Percentiles rank a stretch among this genome's conserved stretches.
These are phyloP conservation scores for Trifolium subterraneum DNA, from an alignment of 306 rosid genomes.

Conservation along the genomic window DNA sequence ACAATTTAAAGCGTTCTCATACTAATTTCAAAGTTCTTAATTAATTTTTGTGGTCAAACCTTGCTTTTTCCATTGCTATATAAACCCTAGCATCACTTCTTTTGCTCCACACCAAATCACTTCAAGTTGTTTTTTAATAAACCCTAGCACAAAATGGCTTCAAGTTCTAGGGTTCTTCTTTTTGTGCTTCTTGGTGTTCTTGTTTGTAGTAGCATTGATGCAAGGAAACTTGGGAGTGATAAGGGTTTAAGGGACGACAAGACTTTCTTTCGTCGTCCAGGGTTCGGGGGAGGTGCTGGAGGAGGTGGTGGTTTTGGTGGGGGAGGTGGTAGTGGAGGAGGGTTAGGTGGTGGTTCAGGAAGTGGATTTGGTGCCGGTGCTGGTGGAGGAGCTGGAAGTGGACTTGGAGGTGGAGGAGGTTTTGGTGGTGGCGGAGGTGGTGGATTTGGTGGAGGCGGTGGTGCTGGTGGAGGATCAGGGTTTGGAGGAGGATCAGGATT, in stretches of 20 bases:
- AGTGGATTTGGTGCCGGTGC: conserved; percentile 54
- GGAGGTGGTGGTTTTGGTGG: conserved; percentile 70
- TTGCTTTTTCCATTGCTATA: conserved; percentile 41
- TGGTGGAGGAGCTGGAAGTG: conserved; percentile 36
- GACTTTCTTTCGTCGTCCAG: conserved; percentile 46
- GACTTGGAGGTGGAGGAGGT: conserved; percentile 51
- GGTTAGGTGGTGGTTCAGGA: conserved; percentile 50
- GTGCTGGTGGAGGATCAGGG: conserved; percentile 56
- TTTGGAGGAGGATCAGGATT: conserved; percentile 58
- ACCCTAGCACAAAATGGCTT: conserved; percentile 33
- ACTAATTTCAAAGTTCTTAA: conserved; percentile 27
- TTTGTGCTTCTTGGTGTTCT: conserved; percentile 57
- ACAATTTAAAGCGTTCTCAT: conserved; percentile 52
- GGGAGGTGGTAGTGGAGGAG: conserved; percentile 55
- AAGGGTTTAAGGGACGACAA: conserved; percentile 53
- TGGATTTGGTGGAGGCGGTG: conserved; percentile 52
- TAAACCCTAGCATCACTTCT: conserved; percentile 40
- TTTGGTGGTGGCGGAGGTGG: conserved; percentile 54
- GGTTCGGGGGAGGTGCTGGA: conserved; percentile 57
- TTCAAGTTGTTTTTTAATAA: not conserved
- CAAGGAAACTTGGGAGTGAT: conserved; percentile 61
- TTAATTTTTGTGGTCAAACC: not conserved
- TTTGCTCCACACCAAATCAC: conserved; percentile 10
- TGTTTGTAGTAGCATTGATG: conserved; percentile 53
- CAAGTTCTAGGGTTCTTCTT: conserved; percentile 52